These are phyloP conservation scores for Arachnopeziza araneosa DNA, from an alignment of 2,329 filamentous ascomycete genomes.

Conservation along the genomic window DNA sequence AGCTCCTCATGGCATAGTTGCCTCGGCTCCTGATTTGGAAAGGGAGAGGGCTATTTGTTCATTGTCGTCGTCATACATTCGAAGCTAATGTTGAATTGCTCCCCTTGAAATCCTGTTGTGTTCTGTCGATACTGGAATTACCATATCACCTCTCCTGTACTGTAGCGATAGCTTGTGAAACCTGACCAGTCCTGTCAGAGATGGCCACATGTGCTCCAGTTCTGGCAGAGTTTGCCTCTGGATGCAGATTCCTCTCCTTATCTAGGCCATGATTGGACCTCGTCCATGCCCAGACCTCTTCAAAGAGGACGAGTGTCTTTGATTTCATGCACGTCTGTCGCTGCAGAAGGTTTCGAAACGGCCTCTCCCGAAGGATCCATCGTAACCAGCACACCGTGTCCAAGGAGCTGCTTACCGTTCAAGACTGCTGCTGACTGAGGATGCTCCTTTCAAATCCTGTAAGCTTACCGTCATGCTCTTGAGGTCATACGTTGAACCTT, in stretches of 20 bases:
- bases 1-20: not conserved
- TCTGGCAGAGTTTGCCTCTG: no score
- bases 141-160: not conserved
- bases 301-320: no score
- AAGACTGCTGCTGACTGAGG: not conserved
- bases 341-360: no score
- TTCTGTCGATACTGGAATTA: not conserved
- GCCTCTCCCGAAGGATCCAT: no score
- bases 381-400: no score
- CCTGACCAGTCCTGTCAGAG: not conserved
- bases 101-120: not conserved
- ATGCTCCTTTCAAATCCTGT: not conserved
- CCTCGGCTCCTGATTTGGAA: no score
- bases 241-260: no score
- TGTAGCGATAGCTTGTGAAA: not conserved
- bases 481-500: not conserved
- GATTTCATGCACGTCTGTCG: no score
- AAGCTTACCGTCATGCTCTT: not conserved
- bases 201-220: no score
- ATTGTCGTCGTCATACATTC: not conserved
- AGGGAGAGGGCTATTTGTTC: not conserved
- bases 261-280: no score
- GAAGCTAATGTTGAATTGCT: not conserved
- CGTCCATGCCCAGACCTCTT: no score
- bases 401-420: not conserved